phyloP scores from a whole-genome alignment of 2,329 filamentous ascomycete genomes.

The Pseudonectria foliicola region DNA sequence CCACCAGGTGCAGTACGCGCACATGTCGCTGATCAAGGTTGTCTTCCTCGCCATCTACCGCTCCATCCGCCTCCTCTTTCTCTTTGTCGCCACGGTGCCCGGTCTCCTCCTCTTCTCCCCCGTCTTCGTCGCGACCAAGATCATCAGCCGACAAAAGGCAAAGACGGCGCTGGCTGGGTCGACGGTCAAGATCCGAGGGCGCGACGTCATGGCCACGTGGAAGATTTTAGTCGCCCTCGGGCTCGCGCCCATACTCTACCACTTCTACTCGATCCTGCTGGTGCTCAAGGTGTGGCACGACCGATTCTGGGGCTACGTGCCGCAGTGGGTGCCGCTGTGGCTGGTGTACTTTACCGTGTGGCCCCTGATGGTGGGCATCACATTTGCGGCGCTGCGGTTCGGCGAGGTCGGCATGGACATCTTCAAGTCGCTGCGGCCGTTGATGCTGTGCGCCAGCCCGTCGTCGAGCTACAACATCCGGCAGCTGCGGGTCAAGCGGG shows the following conservation, averaged over 20 bases:
- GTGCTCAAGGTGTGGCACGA: slow-evolving; percentile 75
- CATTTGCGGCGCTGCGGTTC: slow-evolving; percentile 87
- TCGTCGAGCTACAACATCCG: slow-evolving; percentile 77
- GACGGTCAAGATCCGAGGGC: slow-evolving; percentile 79
- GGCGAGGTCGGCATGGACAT: slow-evolving; percentile 99
- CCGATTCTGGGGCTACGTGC: slow-evolving; percentile 74
- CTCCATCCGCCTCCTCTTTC: slow-evolving; percentile 65
- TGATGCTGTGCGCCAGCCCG: slow-evolving; percentile 79
- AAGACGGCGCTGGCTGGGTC: slow-evolving; percentile 77
- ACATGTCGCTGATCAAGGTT: slow-evolving; percentile 70
- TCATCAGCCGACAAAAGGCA: slow-evolving; percentile 76
- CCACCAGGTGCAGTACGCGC: slow-evolving; percentile 89
- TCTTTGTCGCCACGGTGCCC: slow-evolving; percentile 76
- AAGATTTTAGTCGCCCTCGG: slow-evolving; percentile 84
- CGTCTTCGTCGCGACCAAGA: slow-evolving; percentile 76
- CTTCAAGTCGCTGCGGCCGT: slow-evolving; percentile 82
- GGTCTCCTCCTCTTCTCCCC: slow-evolving; percentile 83
- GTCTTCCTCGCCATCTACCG: slow-evolving; percentile 73
- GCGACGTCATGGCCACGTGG: slow-evolving; percentile 90
- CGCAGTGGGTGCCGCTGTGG: slow-evolving; percentile 74
- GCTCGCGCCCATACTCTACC: slow-evolving; percentile 74
- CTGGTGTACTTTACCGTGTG: slow-evolving; percentile 66
- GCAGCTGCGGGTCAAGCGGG: slow-evolving; percentile 65
- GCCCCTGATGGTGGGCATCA: slow-evolving; percentile 78
- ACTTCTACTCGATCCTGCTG: slow-evolving; percentile 69